Base-by-base conservation (phyloP, 805 yeast species). In the Candida fluviatilis region DNA sequence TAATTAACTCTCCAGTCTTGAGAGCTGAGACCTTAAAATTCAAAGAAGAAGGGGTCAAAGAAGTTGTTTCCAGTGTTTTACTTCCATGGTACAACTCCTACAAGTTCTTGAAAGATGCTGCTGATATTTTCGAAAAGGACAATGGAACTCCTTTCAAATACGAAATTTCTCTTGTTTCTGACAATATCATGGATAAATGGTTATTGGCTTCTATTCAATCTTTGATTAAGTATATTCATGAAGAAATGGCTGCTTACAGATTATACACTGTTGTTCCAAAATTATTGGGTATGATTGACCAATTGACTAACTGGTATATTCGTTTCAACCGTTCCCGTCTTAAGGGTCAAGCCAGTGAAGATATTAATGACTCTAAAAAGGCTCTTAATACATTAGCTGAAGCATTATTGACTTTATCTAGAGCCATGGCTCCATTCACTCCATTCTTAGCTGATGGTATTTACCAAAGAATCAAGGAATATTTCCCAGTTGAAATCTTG, bases 391-490 rank as follows among this genome's bases (percentile, higher is more conserved):
- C 97, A 17, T 72, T 93, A 63, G 81, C 90, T 40, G 96, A 89
- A 61, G 95, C 93, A 24, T 72, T 90, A 52, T 84, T 85, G 62
- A 87, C 88, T 33, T 80, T 93, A 56, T 83, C 80, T 36, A 81
- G 97, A 60, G 95, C 96, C 35, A 91, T 93, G 97, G 98, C 98
- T 41, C 99, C 99, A 49, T 93, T 93, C 70, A 90, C 98, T 37
- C 99, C 99, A 48, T 95, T 83, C 75, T 73, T 95, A 63, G 73
- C 98, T 35, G 99, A 93, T 57, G 79, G 78, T 55, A 85, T 93
- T 52, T 93, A 90, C 69, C 83, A 78, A 58, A 80, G 78, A 63
- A 68, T 93, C 66, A 77, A 72, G 56, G 69, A 67, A 34, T 78
- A 66, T 50, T 83, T 82, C 64, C 62, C 75, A n/a, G 75, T 71